Evolutionary conservation across 306 rosid species (phyloP).

Genomic region (Myrica gale): DNA sequence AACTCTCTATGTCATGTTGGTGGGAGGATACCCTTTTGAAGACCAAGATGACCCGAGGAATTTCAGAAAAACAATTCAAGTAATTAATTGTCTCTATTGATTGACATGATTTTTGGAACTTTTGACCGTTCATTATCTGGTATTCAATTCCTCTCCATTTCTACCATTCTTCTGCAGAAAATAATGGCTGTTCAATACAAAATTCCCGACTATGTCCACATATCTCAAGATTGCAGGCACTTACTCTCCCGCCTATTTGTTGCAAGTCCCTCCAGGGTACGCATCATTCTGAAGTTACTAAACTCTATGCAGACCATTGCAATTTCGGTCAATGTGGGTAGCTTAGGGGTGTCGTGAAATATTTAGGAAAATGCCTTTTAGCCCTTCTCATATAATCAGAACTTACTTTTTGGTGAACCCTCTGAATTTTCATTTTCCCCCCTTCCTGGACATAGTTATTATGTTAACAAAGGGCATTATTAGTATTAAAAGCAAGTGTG

Average conservation of each 20-base stretch:
- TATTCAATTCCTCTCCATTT: not conserved
- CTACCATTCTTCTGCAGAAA: slow-evolving; percentile 38
- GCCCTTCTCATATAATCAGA: not conserved
- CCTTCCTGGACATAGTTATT: not conserved
- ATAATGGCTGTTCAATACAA: slow-evolving; percentile 66
- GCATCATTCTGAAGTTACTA: slow-evolving; percentile 17
- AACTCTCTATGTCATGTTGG: slow-evolving; percentile 81
- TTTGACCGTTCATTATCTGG: not conserved
- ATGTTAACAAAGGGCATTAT: not conserved
- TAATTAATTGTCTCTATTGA: not conserved
- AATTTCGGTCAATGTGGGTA: not conserved
- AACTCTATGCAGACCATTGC: slow-evolving; percentile 9
- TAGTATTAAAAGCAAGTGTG: not conserved
- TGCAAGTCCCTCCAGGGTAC: slow-evolving; percentile 61
- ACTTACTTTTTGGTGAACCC: not conserved
- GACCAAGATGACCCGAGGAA: slow-evolving; percentile 77
- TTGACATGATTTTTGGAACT: not conserved
- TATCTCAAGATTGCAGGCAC: slow-evolving; percentile 69
- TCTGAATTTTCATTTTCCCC: not conserved
- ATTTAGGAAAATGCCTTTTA: not conserved
- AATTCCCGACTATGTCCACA: slow-evolving; percentile 72
- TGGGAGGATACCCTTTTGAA: slow-evolving; percentile 80
- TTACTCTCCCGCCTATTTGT: slow-evolving; percentile 67
- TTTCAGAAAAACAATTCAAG: slow-evolving; percentile 78
- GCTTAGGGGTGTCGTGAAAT: not conserved